Base-by-base conservation (phyloP, 169 alveolate genomes). In the Plasmodium relictum region DNA sequence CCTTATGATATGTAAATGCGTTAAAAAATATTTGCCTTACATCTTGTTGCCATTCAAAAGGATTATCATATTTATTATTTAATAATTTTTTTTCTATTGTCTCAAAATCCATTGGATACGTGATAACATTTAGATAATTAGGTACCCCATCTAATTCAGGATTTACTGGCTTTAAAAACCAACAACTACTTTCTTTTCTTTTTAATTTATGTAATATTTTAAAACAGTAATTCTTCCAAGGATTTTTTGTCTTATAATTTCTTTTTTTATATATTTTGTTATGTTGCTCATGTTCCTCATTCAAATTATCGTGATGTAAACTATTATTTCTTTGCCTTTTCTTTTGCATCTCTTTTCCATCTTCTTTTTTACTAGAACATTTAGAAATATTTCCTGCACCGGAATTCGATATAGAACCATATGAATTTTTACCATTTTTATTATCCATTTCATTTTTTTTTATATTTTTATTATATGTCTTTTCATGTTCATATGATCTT, bases 81-180 rank as follows among this genome's bases (percentile, higher is more conserved):
- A 88, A 58, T 76, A 95, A 76, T 70, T 94, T 94, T 68, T 74
- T 76, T 61, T 94, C 96, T 3, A 95, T 92, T 3, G 96, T 94
- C 65, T 94, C 93, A 59, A 95, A 91, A 88, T 94, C 96, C 96
- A 95, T 94, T 48, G 96, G 96, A 61, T 92, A 91, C 52, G 83
- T 87, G 20, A 93, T 85, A n/a, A 92, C 65, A 50, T 76, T 87
- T 58, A 93, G 93, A 89, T 97, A 97, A 72, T 95, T 96, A 8
- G 97, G 97, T 26, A 95, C 95, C 76, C 96, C 97, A 86, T 96
- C 98, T 70, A 95, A 86, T 42, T 95, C 97, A 16, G 98, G 97
- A 80, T 97, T 98, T 20, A 97, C 97, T 10, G 98, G 98, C 24
- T 96, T 95, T 86, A 96, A 93, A 74, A 98, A 98, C 97, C 97